A percentile compares a stretch with the other conserved stretches of the same genome.
Evolutionary conservation across 176 grass and related monocot species (phyloP).

Genomic region (Puya raimondii): DNA sequence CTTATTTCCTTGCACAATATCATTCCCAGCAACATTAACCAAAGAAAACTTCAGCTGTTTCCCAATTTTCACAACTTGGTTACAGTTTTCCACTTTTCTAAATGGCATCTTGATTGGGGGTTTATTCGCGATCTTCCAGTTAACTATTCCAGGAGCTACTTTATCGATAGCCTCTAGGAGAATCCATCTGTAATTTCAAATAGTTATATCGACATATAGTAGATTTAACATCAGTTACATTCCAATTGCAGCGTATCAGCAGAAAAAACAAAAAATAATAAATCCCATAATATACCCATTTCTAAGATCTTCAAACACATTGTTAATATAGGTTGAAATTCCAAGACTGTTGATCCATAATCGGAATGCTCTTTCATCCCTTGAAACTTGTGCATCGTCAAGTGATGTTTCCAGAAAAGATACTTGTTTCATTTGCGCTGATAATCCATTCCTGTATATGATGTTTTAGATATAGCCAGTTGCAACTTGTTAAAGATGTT

Average conservation of each 20-base stretch:
- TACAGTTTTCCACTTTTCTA: slow-evolving; percentile 96
- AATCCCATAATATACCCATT: slow-evolving; percentile 57
- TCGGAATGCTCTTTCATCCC: slow-evolving; percentile 83
- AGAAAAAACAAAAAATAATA: not conserved
- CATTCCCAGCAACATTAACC: slow-evolving; percentile 93
- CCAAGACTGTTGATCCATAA: slow-evolving; percentile 98
- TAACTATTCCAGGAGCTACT: slow-evolving; percentile 64
- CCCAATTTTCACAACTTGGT: slow-evolving; percentile 94
- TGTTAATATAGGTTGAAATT: slow-evolving; percentile 85
- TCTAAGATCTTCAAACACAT: slow-evolving; percentile 98
- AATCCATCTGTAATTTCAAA: slow-evolving; percentile 50
- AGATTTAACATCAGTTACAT: not conserved
- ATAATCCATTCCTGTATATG: slow-evolving; percentile 77
- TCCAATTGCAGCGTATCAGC: not conserved
- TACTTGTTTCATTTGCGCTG: slow-evolving; percentile 79
- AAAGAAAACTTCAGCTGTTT: slow-evolving; percentile 95
- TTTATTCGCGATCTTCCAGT: slow-evolving; percentile 81
- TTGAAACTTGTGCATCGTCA: slow-evolving; percentile 84
- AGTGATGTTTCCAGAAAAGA: slow-evolving; percentile 67
- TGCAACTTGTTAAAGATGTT: not conserved
- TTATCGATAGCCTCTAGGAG: slow-evolving; percentile 94
- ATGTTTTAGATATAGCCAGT: not conserved
- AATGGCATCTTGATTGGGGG: slow-evolving; percentile 94
- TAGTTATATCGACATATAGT: slow-evolving; percentile 10
- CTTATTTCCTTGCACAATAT: slow-evolving; percentile 96